Conservation (phyloP, 1,284 basidiomycete genomes). For the Peniophora sp. region DNA sequence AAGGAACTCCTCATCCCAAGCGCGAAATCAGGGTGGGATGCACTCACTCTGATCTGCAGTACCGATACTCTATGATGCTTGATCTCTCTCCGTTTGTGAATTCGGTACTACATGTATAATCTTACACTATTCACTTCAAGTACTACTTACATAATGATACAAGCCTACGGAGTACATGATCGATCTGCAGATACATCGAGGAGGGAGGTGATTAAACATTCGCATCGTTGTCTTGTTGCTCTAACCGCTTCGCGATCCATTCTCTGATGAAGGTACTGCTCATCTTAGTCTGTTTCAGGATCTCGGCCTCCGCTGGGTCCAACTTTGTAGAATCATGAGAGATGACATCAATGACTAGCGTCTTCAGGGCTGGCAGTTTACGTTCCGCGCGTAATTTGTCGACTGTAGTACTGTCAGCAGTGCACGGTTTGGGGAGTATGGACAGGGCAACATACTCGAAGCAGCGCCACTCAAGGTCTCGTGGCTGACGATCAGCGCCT, state of each 20-base stretch:
- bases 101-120: too few species aligned
- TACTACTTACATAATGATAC: too few species aligned
- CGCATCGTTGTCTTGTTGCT: too few species aligned
- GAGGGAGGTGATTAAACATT: too few species aligned
- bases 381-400: slow-evolving; percentile 48
- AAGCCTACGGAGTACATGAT: too few species aligned
- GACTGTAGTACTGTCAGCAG: slow-evolving; percentile 38
- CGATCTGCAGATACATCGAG: too few species aligned
- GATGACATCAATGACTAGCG: slow-evolving; percentile 84
- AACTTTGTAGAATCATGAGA: slow-evolving; percentile 50
- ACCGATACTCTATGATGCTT: too few species aligned
- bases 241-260: slow-evolving; percentile 49
- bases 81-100: too few species aligned
- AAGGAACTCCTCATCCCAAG: too few species aligned
- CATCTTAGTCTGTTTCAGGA: slow-evolving; percentile 74
- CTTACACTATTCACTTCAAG: too few species aligned
- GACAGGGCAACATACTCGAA: slow-evolving; percentile 43
- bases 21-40: too few species aligned
- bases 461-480: slow-evolving; percentile 77
- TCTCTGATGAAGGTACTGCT: slow-evolving; percentile 85
- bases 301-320: slow-evolving; percentile 54
- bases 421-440: neutral
- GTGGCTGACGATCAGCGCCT: slow-evolving; percentile 80
- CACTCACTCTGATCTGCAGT: too few species aligned
- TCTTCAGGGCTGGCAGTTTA: slow-evolving; percentile 50